A percentile compares a stretch with the other conserved stretches of the same genome.
phyloP scores from a whole-genome alignment of 1,139 yeast genomes.

The Candida frijolesensis region DNA sequence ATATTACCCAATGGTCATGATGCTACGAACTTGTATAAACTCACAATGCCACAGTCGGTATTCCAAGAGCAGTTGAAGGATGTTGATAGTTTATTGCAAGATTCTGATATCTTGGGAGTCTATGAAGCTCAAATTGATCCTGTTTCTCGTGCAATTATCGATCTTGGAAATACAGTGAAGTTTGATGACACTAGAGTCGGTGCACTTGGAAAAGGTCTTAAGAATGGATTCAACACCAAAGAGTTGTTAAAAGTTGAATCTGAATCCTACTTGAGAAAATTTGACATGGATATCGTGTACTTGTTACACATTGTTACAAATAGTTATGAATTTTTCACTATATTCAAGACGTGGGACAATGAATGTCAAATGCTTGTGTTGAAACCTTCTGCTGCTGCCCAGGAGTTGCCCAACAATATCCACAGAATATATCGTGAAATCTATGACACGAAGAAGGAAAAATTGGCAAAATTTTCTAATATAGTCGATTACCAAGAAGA shows the following conservation, averaged over 20 bases:
- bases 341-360: slow-evolving; percentile 69
- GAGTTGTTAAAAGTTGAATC: slow-evolving; percentile 54
- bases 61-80: slow-evolving; percentile 59
- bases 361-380: slow-evolving; percentile 58
- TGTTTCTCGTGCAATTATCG: slow-evolving; percentile 74
- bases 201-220: slow-evolving; percentile 83
- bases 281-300: slow-evolving; percentile 64
- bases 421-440: slow-evolving; percentile 58
- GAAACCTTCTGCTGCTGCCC: slow-evolving; percentile 72
- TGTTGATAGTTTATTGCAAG: slow-evolving; percentile 66
- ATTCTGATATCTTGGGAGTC: slow-evolving; percentile 64
- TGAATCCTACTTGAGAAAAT: slow-evolving; percentile 53
- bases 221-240: slow-evolving; percentile 74
- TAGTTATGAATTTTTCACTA: slow-evolving; percentile 72
- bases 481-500: slow-evolving; percentile 55
- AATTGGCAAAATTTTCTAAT: slow-evolving; percentile 41
- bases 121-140: slow-evolving; percentile 76
- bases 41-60: slow-evolving; percentile 67
- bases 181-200: slow-evolving; percentile 76
- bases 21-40: slow-evolving; percentile 56
- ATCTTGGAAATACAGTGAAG: slow-evolving; percentile 71
- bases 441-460: slow-evolving; percentile 48
- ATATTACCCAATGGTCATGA: slow-evolving; percentile 73
- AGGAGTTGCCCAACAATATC: slow-evolving; percentile 59
- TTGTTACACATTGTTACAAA: slow-evolving; percentile 73